These are phyloP conservation scores for Arachis monticola DNA, from an alignment of 331 rosid genomes.

Conservation along the genomic window DNA sequence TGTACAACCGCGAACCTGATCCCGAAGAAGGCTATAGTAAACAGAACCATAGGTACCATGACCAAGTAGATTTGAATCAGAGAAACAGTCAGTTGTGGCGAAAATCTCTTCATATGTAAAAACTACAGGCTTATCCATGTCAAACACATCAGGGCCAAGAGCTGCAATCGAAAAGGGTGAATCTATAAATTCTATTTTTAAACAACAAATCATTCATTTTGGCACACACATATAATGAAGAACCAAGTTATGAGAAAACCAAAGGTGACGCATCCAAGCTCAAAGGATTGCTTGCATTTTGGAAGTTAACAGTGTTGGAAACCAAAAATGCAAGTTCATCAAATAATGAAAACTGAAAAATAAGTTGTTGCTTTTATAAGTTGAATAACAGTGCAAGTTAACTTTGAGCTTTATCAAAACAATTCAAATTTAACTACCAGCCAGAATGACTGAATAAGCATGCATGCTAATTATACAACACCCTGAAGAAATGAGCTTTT, in stretches of 20 bases:
- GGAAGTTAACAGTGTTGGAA: not conserved
- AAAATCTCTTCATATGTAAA: slow-evolving; percentile 80
- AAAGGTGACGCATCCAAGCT: not conserved
- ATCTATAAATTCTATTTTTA: slow-evolving; percentile 24
- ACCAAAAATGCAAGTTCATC: not conserved
- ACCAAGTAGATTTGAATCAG: slow-evolving; percentile 91
- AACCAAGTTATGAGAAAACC: slow-evolving; percentile 10
- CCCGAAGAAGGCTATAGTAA: slow-evolving; percentile 73
- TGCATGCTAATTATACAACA: not conserved
- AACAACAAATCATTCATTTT: slow-evolving; percentile 23
- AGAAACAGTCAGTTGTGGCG: slow-evolving; percentile 80
- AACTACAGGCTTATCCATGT: slow-evolving; percentile 82
- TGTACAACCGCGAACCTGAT: slow-evolving; percentile 68
- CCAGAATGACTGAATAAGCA: slow-evolving; percentile 6
- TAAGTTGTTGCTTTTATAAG: not conserved
- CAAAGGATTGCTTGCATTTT: slow-evolving; percentile 17
- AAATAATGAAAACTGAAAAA: not conserved
- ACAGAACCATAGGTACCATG: slow-evolving; percentile 99
- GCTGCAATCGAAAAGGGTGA: slow-evolving; percentile 57
- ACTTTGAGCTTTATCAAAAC: slow-evolving; percentile 2
- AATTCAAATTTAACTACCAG: not conserved
- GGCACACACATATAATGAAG: not conserved
- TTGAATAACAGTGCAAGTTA: not conserved
- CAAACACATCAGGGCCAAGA: slow-evolving; percentile 67
- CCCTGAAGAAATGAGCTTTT: not conserved